phyloP scores from a whole-genome alignment of 2,329 filamentous ascomycete genomes.

The Scedosporium boydii region DNA sequence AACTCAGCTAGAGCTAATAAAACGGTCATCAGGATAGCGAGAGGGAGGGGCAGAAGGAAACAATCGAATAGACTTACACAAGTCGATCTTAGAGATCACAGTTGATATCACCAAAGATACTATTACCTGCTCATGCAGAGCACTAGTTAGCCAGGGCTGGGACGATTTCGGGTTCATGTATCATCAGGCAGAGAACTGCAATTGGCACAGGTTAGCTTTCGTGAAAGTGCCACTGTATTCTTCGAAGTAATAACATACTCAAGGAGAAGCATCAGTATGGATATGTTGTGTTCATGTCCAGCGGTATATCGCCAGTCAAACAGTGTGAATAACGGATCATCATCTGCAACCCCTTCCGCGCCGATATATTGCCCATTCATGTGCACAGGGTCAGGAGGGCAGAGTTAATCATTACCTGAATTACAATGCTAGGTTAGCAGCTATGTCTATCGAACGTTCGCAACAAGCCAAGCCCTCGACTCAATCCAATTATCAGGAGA shows the following conservation, averaged over 20 bases:
- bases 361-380: constrained; percentile 11
- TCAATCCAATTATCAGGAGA: constrained; percentile 43
- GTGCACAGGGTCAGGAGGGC: too few relatives aligned
- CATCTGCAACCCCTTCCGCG: constrained; percentile 16
- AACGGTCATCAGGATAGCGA: constrained; percentile 39
- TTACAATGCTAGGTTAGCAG: too few relatives aligned
- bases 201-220: neutral
- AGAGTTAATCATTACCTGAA: too few relatives aligned
- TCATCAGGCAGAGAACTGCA: neutral
- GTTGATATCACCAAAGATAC: neutral
- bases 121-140: neutral
- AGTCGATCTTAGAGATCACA: neutral
- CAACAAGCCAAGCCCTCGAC: neutral
- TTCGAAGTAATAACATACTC: neutral
- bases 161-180: neutral
- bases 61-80: neutral
- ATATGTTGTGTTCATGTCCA: constrained; percentile 39
- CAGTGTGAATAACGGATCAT: constrained; percentile 46
- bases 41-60: neutral
- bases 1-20: constrained; percentile 43
- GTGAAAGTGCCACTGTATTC: neutral
- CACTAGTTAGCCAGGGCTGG: neutral
- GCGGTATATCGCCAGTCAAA: constrained; percentile 36
- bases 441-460: neutral
- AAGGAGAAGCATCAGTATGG: constrained; percentile 8